Conservation (phyloP, 768 basidiomycete species). For the Pulveroboletus sp. region DNA sequence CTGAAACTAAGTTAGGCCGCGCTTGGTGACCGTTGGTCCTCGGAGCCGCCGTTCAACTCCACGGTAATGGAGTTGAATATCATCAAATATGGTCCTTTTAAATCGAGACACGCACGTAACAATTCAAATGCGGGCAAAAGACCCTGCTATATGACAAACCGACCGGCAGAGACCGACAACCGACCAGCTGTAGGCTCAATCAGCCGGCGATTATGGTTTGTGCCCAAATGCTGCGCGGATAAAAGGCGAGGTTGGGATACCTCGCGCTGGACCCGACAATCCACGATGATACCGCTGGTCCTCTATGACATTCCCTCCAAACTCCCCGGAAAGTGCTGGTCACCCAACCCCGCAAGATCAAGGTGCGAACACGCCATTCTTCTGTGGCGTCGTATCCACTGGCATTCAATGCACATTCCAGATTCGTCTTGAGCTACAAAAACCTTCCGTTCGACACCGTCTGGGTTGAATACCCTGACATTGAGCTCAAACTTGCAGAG, state of each 20-base stretch:
- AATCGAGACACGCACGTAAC: no score
- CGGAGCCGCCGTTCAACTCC: no score
- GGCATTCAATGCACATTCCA: slow-evolving; percentile 7
- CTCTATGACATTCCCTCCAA: slow-evolving; percentile 38
- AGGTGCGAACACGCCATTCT: slow-evolving; percentile 21
- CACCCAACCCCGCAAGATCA: slow-evolving; percentile 38
- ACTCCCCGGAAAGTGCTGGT: slow-evolving; percentile 30
- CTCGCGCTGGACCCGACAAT: background rate
- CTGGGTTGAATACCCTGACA: slow-evolving; percentile 36
- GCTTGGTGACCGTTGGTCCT: no score
- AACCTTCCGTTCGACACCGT: slow-evolving; percentile 31
- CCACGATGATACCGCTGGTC: slow-evolving; percentile 25
- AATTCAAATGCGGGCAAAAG: no score
- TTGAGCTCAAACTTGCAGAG: slow-evolving; percentile 22
- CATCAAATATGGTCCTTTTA: no score
- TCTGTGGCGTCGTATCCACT: background rate
- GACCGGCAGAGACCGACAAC: background rate
- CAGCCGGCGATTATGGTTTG: background rate
- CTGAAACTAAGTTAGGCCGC: background rate
- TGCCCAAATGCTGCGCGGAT: background rate
- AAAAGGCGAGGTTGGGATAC: background rate
- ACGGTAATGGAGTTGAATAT: no score
- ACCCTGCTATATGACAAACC: no score
- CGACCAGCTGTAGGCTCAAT: background rate
- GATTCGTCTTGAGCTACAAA: slow-evolving; percentile 33